phyloP scores from a whole-genome alignment of 2,329 filamentous ascomycete genomes.

The Dothidotthia symphoricarpi region DNA sequence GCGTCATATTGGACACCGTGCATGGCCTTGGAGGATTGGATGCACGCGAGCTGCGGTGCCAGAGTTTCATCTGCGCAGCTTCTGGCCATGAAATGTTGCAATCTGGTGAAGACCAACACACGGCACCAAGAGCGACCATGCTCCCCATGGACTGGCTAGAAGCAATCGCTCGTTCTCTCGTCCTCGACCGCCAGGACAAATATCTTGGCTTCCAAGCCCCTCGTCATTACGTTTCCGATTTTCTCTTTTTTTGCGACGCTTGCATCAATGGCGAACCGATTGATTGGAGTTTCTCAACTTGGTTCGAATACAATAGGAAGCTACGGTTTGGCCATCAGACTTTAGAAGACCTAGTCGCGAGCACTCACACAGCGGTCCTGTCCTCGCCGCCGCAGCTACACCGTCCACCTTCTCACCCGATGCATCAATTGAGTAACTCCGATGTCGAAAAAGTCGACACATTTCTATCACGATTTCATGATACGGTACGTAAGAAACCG shows the following conservation, averaged over 20 bases:
- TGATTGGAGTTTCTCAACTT: conserved; percentile 28
- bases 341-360: conserved; percentile 15
- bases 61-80: conserved; percentile 24
- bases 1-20: conserved; percentile 24
- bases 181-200: conserved; percentile 33
- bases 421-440: conserved; percentile 7
- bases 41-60: conserved; percentile 26
- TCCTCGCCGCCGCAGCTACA: conserved; percentile 9
- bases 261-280: conserved; percentile 19
- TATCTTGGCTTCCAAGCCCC: conserved; percentile 30
- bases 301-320: conserved; percentile 26
- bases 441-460: conserved; percentile 20
- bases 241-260: conserved; percentile 26
- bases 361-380: conserved; percentile 3
- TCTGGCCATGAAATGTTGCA: conserved; percentile 18
- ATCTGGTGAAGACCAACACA: conserved; percentile 2
- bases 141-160: conserved; percentile 20
- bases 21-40: conserved; percentile 28
- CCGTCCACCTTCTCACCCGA: conserved; percentile 16
- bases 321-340: conserved; percentile 17
- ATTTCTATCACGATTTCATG: conserved; percentile 31
- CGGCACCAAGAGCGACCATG: conserved; percentile 9
- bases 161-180: conserved; percentile 25
- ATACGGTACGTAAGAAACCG: conserved; percentile 32
- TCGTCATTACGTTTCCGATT: conserved; percentile 24